These are phyloP conservation scores for Boletus reticuloceps DNA, from an alignment of 768 basidiomycete genomes.

Conservation along the genomic window DNA sequence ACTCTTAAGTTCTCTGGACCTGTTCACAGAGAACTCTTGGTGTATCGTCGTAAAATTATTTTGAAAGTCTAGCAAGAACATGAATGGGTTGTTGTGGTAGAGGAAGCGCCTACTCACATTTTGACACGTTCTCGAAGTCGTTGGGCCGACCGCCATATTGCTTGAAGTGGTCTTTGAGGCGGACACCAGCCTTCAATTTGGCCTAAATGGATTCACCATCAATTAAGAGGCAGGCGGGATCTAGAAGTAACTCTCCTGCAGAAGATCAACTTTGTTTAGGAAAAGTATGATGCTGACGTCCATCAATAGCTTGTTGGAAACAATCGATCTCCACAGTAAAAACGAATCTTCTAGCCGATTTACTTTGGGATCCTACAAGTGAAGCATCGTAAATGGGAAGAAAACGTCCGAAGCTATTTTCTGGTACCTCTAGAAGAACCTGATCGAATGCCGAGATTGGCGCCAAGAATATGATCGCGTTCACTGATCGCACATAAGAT, in stretches of 20 bases:
- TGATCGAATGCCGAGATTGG: slow-evolving; percentile 89
- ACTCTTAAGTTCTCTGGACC: slow-evolving; percentile 72
- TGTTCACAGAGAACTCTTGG: slow-evolving; percentile 65
- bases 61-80: slow-evolving; percentile 55
- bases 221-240: neutral
- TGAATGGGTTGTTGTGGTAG: neutral
- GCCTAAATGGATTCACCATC: slow-evolving; percentile 37
- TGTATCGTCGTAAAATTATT: slow-evolving; percentile 72
- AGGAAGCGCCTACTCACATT: slow-evolving; percentile 48
- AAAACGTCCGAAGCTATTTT: slow-evolving; percentile 4
- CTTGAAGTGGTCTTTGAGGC: slow-evolving; percentile 64
- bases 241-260: slow-evolving; percentile 47
- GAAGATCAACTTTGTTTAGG: slow-evolving; percentile 77
- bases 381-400: neutral
- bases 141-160: slow-evolving; percentile 75
- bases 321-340: slow-evolving; percentile 67
- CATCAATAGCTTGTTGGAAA: slow-evolving; percentile 69
- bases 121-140: slow-evolving; percentile 72
- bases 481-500: slow-evolving; percentile 45
- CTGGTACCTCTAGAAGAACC: slow-evolving; percentile 68
- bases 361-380: slow-evolving; percentile 58
- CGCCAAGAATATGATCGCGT: slow-evolving; percentile 85
- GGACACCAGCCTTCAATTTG: slow-evolving; percentile 76
- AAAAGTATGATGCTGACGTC: slow-evolving; percentile 80
- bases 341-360: slow-evolving; percentile 83